Base-by-base conservation (phyloP, 345 rosid species). In the Turnera subulata region DNA sequence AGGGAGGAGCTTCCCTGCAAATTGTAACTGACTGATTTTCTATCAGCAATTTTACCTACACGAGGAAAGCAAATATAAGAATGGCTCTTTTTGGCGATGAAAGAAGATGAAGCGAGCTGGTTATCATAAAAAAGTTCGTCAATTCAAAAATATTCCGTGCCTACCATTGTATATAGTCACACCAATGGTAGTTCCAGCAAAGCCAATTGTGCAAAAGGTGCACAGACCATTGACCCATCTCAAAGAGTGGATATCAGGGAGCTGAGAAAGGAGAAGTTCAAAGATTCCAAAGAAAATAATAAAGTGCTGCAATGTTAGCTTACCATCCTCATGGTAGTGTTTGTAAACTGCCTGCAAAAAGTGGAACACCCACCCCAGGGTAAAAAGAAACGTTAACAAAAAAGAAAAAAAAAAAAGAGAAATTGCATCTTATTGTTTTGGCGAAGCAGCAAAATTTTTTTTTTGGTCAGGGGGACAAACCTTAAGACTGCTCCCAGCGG, bases 401-500 rank as follows among this genome's bases (percentile, higher is more conserved):
- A n/a, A n/a, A n/a, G n/a, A n/a, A n/a, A n/a, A n/a, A n/a, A n/a
- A n/a, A n/a, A n/a, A n/a, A n/a, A n/a, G n/a, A n/a, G n/a, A n/a
- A n/a, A n/a, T n/a, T n/a, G n/a, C n/a, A n/a, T n/a, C n/a, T n/a
- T n/a, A n/a, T n/a, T n/a, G n/a, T n/a, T n/a, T n/a, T n/a, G n/a
- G n/a, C n/a, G n/a, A n/a, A n/a, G n/a, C n/a, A n/a, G n/a, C n/a
- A n/a, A n/a, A n/a, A n/a, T n/a, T n/a, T n/a, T n/a, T n/a, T n/a
- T n/a, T n/a, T n/a, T n/a, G n/a, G 39, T 19, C n/a, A 58, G 29
- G 19, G 29, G 50, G 57, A 55, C 69, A 20, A 13, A 78, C 83
- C 76, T 73, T 81, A 22, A 81, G 77, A 65, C 86, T 73, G 69
- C 78, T 78, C 6, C 83, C 86, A 23, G 81, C 78, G 35, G 84